Base-by-base conservation (phyloP, 371 early-diverging fungal species). In the Actinomortierella wolfii region DNA sequence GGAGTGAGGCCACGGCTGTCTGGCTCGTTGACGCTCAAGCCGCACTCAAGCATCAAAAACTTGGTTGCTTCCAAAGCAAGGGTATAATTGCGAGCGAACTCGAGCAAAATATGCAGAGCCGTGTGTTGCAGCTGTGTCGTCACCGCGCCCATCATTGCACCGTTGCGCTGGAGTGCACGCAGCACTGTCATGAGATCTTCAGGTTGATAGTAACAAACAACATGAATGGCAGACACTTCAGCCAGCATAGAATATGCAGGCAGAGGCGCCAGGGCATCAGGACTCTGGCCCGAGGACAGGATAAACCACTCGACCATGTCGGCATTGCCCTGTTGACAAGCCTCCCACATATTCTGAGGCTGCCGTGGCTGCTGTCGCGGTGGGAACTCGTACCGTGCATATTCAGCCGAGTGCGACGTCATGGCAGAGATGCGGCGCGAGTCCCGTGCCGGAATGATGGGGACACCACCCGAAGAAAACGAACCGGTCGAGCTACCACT, bases 1-100 rank as follows among this genome's bases (percentile, higher is more conserved):
- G 73, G 67, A 0, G 73, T 73, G 46, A 73, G 28, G 11, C 73
- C 73, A 13, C 73, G 73, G 51, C 62, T 55, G 39, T 73, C 73
- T 8, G 50, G 67, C 9, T 66, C 67, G 45, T 73, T 73, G 41
- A 73, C 73, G 21, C 63, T 53, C 23, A 73, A 51, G 24, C 62
- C 51, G 47, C 66, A 66, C 15, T 73, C 73, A 13, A 47, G 25
- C 46, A 73, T 66, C 45, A 73, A 40, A 41, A 55, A 73, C 51
- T 54, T 61, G 13, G 59, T 48, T 13, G 49, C 67, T 26, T 66
- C 67, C n/a, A 73, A 51, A 4, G 73, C 67, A 11, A 65, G 44
- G 26, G 43, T 49, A 24, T 73, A 73, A 34, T 62, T 73, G 26
- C 63, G 61, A 20, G 73, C 73, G 28, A 53, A 52, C 50, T 73